These are phyloP conservation scores for Glaciozyma antarctica DNA, from an alignment of 768 basidiomycete genomes.

Conservation along the genomic window DNA sequence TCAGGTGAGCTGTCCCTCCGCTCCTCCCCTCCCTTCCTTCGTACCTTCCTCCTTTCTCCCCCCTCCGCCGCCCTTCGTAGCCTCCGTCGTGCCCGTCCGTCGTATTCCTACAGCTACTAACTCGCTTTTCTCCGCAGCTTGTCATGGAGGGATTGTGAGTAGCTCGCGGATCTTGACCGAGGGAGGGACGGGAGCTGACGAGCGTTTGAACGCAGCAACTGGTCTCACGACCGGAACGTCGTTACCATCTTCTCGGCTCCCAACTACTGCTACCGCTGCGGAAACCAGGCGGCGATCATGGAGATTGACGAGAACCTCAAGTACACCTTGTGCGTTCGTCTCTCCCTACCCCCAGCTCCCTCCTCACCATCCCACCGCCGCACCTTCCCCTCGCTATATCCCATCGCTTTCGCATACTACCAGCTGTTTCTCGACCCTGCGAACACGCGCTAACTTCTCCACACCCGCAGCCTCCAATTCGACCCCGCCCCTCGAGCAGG, in stretches of 20 bases:
- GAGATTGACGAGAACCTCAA: slow-evolving; percentile 70
- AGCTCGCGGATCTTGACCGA: not conserved
- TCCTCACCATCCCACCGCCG: not conserved
- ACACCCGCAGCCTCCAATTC: slow-evolving; percentile 79
- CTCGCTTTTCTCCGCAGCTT: slow-evolving; percentile 39
- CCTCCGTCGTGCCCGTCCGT: no score
- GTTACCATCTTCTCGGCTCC: slow-evolving; percentile 99
- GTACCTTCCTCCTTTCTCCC: no score
- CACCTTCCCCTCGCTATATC: not conserved
- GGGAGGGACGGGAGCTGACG: not conserved
- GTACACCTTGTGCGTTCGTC: slow-evolving; percentile 61
- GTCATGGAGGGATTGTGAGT: slow-evolving; percentile 82
- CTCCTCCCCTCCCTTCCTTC: not conserved
- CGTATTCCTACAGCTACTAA: slow-evolving; percentile 46
- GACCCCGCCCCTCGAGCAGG: slow-evolving; percentile 98
- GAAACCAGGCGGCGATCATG: slow-evolving; percentile 99
- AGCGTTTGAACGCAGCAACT: slow-evolving; percentile 53
- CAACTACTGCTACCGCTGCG: slow-evolving; percentile 99
- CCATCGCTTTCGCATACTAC: not conserved
- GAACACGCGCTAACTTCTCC: slow-evolving; percentile 5
- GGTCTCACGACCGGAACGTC: slow-evolving; percentile 98
- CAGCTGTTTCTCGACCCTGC: not conserved
- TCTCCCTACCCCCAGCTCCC: slow-evolving; percentile 58
- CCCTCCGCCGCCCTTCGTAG: no score
- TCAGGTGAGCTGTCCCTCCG: slow-evolving; percentile 29